Percentiles rank a stretch among this genome's conserved stretches.
phyloP scores from a whole-genome alignment of 2,329 filamentous ascomycete species.

The Myriosclerotinia scirpicola region DNA sequence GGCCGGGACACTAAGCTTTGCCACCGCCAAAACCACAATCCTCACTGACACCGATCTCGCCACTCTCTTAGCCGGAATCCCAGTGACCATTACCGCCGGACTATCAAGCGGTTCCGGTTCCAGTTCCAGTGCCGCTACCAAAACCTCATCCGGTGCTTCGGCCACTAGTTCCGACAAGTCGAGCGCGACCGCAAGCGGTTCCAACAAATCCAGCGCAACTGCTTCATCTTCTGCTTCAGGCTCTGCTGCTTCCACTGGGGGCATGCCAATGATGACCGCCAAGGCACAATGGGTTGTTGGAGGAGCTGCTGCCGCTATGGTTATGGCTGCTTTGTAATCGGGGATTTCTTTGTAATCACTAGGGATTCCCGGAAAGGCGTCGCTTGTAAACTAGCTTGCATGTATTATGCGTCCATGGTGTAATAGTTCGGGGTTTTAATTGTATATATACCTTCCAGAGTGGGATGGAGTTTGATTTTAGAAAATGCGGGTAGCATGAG shows the following conservation, averaged over 20 bases:
- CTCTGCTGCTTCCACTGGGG: slow-evolving; percentile 24
- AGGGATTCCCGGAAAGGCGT: neutral
- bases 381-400: neutral
- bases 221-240: slow-evolving; percentile 9
- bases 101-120: neutral
- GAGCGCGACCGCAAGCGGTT: neutral
- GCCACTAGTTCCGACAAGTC: slow-evolving; percentile 1
- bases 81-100: slow-evolving; percentile 33
- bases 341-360: neutral
- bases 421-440: neutral
- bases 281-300: slow-evolving; percentile 34
- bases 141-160: neutral
- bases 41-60: slow-evolving; percentile 20
- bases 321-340: slow-evolving; percentile 30
- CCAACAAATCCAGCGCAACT: neutral
- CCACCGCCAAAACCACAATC: slow-evolving; percentile 13
- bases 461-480: neutral
- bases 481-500: neutral
- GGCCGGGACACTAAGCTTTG: slow-evolving; percentile 1
- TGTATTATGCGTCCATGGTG: neutral
- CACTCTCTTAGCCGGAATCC: neutral
- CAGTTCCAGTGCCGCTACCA: neutral
- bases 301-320: slow-evolving; percentile 36
- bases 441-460: neutral
- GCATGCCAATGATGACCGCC: slow-evolving; percentile 34